Conservation (phyloP, 2,329 filamentous ascomycete species). For the Fonsecaea pugnacius region DNA sequence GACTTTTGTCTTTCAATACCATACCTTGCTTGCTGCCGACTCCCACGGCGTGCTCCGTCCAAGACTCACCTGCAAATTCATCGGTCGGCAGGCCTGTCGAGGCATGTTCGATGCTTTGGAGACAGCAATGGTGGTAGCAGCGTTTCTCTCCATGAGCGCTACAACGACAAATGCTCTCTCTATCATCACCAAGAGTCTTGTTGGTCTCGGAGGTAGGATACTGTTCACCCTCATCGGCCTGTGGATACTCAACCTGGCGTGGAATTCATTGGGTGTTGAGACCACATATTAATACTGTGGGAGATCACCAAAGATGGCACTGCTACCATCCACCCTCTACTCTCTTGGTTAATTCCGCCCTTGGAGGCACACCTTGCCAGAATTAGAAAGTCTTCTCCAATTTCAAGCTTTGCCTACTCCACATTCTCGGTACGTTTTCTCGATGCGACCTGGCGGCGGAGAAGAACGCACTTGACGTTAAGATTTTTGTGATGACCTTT, state of each 20-base stretch:
- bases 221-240: background rate
- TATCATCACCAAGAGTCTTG: conserved; percentile 46
- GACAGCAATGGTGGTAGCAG: conserved; percentile 43
- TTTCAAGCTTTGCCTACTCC: conserved; percentile 2
- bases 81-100: conserved; percentile 7
- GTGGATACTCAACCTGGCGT: conserved; percentile 12
- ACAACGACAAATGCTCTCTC: conserved; percentile 46
- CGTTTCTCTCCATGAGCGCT: conserved; percentile 52
- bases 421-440: conserved; percentile 5
- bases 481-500: background rate
- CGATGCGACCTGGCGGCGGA: conserved; percentile 12
- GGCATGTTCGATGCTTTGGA: conserved; percentile 39
- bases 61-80: conserved; percentile 35
- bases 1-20: conserved; percentile 64
- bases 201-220: background rate
- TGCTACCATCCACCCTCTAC: background rate
- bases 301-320: background rate
- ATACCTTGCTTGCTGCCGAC: conserved; percentile 66
- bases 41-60: conserved; percentile 56
- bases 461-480: conserved; percentile 12
- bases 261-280: background rate
- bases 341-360: background rate
- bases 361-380: background rate
- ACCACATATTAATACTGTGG: conserved; percentile 3
- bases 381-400: conserved; percentile 17